A percentile compares a stretch with the other conserved stretches of the same genome.
Evolutionary conservation across 148 eudicot species (phyloP).

Genomic region (Rhododendron griersonianum): DNA sequence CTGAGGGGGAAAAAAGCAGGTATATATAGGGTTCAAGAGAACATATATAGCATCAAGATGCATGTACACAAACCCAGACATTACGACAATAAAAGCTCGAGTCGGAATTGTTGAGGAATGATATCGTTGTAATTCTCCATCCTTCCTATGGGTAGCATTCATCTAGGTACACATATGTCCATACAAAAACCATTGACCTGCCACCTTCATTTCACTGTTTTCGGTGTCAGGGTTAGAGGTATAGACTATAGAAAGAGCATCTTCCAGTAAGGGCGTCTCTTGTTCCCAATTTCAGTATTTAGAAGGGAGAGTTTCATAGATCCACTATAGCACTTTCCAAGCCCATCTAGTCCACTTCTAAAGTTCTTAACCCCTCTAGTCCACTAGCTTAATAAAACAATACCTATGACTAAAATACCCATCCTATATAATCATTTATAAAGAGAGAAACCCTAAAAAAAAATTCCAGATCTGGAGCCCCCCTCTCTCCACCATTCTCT

Average conservation of each 20-base stretch:
- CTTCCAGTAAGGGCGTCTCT: neutral
- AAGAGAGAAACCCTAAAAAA: too few species aligned
- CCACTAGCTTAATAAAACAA: too few species aligned
- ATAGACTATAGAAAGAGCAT: neutral
- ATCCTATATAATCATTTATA: too few species aligned
- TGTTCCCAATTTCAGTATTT: neutral
- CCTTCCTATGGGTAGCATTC: neutral
- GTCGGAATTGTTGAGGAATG: too few species aligned
- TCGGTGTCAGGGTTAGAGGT: neutral
- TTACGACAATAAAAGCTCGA: neutral
- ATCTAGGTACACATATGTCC: neutral
- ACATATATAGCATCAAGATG: neutral
- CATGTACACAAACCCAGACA: neutral
- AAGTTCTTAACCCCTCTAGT: too few species aligned
- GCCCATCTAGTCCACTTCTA: too few species aligned
- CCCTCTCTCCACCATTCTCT: too few species aligned
- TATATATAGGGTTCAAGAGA: neutral
- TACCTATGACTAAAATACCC: too few species aligned
- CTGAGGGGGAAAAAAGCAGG: neutral
- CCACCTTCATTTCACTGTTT: neutral
- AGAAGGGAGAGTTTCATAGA: too few species aligned
- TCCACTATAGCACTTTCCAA: too few species aligned
- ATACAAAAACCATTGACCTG: neutral
- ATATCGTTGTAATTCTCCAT: neutral
- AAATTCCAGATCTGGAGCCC: too few species aligned